These are phyloP conservation scores for Kwoniella dendrophila DNA, from an alignment of 768 basidiomycete species.

Conservation along the genomic window DNA sequence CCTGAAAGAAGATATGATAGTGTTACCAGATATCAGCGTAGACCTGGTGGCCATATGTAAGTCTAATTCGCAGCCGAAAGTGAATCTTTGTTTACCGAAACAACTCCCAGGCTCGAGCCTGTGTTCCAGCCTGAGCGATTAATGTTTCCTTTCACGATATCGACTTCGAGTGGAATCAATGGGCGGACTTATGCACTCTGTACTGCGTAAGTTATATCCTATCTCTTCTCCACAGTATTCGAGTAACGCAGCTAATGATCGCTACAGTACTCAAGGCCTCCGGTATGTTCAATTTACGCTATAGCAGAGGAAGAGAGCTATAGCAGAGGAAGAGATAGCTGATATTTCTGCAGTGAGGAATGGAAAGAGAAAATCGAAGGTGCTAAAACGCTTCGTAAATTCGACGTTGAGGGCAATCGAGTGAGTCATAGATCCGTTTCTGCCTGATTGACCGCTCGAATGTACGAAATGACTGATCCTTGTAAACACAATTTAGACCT, in stretches of 20 bases:
- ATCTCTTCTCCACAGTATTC: background rate
- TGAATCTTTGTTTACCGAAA: too few relatives aligned
- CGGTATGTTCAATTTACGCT: constrained; percentile 20
- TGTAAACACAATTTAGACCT: constrained; percentile 22
- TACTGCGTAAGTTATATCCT: constrained; percentile 28
- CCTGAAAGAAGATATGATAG: constrained; percentile 47
- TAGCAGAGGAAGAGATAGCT: background rate
- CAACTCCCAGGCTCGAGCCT: constrained; percentile 36
- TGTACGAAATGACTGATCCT: too few relatives aligned
- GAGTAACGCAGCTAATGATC: background rate
- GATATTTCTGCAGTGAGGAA: constrained; percentile 28
- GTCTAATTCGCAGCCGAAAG: background rate
- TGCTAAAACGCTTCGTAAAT: constrained; percentile 41
- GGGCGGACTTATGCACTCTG: constrained; percentile 45
- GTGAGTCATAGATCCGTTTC: constrained; percentile 22
- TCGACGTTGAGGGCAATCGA: constrained; percentile 47
- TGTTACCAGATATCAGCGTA: constrained; percentile 20
- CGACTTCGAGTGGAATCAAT: constrained; percentile 22
- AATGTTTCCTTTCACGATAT: constrained; percentile 50
- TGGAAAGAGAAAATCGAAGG: constrained; percentile 48
- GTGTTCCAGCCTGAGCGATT: constrained; percentile 39
- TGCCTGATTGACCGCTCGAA: too few relatives aligned
- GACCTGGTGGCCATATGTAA: constrained; percentile 21
- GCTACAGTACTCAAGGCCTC: constrained; percentile 22
- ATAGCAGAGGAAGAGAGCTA: too few relatives aligned